These are phyloP conservation scores for Colletotrichum karsti DNA, from an alignment of 2,329 filamentous ascomycete genomes.

Conservation along the genomic window DNA sequence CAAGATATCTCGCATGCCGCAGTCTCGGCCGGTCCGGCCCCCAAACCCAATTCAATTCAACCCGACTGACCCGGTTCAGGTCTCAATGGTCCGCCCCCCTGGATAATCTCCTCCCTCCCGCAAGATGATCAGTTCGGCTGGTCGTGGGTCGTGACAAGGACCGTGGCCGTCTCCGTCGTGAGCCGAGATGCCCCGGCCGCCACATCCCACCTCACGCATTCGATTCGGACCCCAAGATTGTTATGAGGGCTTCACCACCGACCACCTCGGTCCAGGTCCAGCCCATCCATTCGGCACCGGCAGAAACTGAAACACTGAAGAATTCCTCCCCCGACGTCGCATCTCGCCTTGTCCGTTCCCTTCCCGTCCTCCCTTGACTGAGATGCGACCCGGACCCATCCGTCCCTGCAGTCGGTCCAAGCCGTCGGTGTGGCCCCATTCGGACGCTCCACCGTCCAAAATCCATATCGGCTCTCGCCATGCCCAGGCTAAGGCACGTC, in stretches of 20 bases:
- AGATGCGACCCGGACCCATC: constrained; percentile 7
- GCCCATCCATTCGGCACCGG: background rate
- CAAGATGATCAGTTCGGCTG: constrained; percentile 5
- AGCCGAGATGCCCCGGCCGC: constrained; percentile 13
- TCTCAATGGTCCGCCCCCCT: background rate
- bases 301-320: constrained; percentile 28
- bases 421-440: constrained; percentile 26
- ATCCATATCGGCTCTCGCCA: background rate
- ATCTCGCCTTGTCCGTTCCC: constrained; percentile 18
- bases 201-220: background rate
- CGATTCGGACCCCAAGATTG: constrained; percentile 24
- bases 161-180: constrained; percentile 14
- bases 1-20: constrained; percentile 10
- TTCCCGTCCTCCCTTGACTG: constrained; percentile 11
- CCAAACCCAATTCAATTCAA: constrained; percentile 5
- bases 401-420: constrained; percentile 26
- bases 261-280: no score
- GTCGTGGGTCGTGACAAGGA: constrained; percentile 16
- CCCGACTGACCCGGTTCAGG: constrained; percentile 1
- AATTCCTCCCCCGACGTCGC: constrained; percentile 12
- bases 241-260: background rate
- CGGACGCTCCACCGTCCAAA: background rate
- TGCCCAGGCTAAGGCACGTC: background rate
- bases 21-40: constrained; percentile 27
- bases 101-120: constrained; percentile 2